A percentile compares a stretch with the other conserved stretches of the same genome.
These are phyloP conservation scores for Puccinia novopanici DNA, from an alignment of 1,284 basidiomycete species.

Conservation along the genomic window DNA sequence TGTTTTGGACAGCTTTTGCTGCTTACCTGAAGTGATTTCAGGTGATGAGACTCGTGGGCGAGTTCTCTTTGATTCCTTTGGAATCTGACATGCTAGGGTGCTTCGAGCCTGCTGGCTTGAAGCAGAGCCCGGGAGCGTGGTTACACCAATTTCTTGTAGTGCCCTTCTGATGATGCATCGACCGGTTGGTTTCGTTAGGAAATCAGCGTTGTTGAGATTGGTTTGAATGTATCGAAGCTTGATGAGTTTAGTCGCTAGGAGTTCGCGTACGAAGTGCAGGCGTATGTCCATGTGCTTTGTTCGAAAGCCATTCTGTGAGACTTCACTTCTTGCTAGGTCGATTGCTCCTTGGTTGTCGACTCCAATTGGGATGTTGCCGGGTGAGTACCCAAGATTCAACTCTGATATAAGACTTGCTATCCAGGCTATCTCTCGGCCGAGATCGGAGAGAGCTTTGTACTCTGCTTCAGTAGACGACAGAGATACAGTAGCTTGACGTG, in stretches of 20 bases:
- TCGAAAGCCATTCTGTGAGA: no score
- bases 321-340: neutral
- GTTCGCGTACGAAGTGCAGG: neutral
- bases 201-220: neutral
- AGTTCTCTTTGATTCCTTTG: no score
- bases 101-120: neutral
- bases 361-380: neutral
- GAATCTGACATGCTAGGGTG: neutral
- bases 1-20: no score
- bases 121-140: neutral
- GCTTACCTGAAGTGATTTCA: no score
- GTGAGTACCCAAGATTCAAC: neutral
- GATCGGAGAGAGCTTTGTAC: slow-evolving; percentile 17
- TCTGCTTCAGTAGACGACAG: slow-evolving; percentile 21
- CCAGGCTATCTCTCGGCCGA: neutral
- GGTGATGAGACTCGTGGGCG: no score
- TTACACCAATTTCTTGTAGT: neutral
- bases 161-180: neutral
- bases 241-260: neutral
- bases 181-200: slow-evolving; percentile 13
- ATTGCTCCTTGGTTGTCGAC: slow-evolving; percentile 13
- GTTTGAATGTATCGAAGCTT: neutral
- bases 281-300: slow-evolving; percentile 28
- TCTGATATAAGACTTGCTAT: neutral
- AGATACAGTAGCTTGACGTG: neutral